Base-by-base conservation (phyloP, 1,284 basidiomycete genomes). In the Farysia itapuensis region DNA sequence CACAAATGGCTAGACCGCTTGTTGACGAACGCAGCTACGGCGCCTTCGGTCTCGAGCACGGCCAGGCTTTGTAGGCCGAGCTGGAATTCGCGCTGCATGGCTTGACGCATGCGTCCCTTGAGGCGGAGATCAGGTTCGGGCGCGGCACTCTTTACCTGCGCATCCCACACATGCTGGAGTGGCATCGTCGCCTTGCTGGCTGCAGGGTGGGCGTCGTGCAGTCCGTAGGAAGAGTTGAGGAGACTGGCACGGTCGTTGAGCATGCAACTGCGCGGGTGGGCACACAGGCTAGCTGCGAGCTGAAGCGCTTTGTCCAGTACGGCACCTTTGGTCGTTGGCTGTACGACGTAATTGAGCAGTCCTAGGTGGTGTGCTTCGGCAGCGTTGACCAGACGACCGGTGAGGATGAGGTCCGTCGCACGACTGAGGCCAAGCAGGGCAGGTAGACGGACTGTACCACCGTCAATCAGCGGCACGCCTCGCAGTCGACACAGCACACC, bases 391-490 rank as follows among this genome's bases (percentile, higher is more conserved):
- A 61, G 32, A 22, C 44, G 32, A 18, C 51, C 58, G 2, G 51
- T 61, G 14, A 61, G 19, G 2, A 35, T 41, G n/a, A 61, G 28
- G 22, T 61, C 58, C 6, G 39, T 32, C 2, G 58, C 58, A 9
- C 58, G 39, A 9, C 46, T 50, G 14, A 36, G 41, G 4, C 58
- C 58, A 4, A 61, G 26, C 23, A 61, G 35, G 12, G 58, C 47
- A 1, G 58, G 47, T 22, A 61, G 34, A 18, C 58, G 33, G 2
- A 54, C 41, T 7, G 47, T 50, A 8, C 58, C 58, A 1, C 58
- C 58, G 38, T 61, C 58, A 21, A 61, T 61, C 43, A 61, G 36
- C 0, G 58, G 51, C 2, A 61, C 58, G 13, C 58, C 58, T 18
- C 58, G 33, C n/a, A 61, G 28, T 12, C 58, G 13, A 15, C 58